Conservation (phyloP, 2,329 filamentous ascomycete species). For the Magnaporthiopsis poae region DNA sequence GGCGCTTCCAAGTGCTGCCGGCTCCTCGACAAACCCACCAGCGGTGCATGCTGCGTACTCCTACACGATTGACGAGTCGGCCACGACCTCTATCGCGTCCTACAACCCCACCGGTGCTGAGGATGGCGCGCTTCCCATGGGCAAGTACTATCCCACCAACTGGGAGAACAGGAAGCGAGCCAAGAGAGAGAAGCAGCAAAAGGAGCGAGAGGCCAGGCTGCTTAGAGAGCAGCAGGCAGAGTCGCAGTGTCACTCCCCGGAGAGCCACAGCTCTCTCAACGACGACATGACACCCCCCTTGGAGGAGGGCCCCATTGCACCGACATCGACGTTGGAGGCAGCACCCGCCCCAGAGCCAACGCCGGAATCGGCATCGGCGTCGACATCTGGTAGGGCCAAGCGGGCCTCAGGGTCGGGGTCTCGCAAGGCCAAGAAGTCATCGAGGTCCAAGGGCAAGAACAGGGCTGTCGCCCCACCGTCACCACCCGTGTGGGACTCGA, state of each 20-base stretch:
- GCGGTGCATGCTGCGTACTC: not conserved
- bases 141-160: constrained; percentile 56
- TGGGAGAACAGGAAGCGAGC: constrained; percentile 36
- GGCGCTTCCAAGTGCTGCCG: too few species aligned
- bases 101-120: constrained; percentile 42
- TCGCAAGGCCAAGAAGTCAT: constrained; percentile 20
- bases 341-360: too few species aligned
- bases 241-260: not conserved
- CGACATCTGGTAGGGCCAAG: constrained; percentile 19
- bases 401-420: constrained; percentile 22
- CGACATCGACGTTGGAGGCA: not conserved
- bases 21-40: not conserved
- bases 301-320: not conserved
- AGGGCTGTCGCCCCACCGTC: not conserved
- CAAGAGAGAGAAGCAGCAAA: constrained; percentile 11
- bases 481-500: constrained; percentile 25
- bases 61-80: not conserved
- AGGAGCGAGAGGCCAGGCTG: constrained; percentile 10
- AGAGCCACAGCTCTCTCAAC: not conserved
- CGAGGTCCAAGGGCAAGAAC: constrained; percentile 11
- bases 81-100: constrained; percentile 26
- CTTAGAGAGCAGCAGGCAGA: not conserved
- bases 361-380: constrained; percentile 9
- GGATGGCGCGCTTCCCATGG: constrained; percentile 40
- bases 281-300: too few species aligned